Evolutionary conservation across 1,284 basidiomycete genomes (phyloP), one percentile per base, ranked within the genome.

Genomic region (Apiotrichum mycotoxinovorans): DNA sequence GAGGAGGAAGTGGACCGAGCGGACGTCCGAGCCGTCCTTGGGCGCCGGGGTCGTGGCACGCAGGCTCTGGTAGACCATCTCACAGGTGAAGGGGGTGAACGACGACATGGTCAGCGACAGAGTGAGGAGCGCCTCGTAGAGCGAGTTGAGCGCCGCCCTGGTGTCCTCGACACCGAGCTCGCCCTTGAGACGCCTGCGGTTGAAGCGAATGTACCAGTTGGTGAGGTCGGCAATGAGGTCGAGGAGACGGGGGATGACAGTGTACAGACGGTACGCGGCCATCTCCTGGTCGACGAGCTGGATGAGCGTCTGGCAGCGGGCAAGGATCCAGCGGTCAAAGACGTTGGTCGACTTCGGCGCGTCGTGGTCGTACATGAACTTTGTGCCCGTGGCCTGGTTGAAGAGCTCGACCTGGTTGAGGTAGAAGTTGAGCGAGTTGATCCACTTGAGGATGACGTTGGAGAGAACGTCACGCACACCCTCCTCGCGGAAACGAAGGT

Each of bases 201-300:
- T 99, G 83, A 98, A 98, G 53, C 96, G 92, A 70, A 98, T 98
- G 79, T 99, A 98, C 94, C 95, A 98, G 77, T 99, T 99, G 47
- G 96, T 99, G 58, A 98, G 82, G 77, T 98, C 96, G 67, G 96
- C 91, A 46, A 99, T 84, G 60, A 98, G 85, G 63, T 91, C 89
- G 56, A 98, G 82, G 53, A 98, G 80, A 30, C 91, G 85, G n/a
- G 93, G 92, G 60, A 97, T 91, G 78, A 98, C 91, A 58, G 93
- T 98, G 79, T 98, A 98, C n/a, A 99, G 83, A 56, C 94, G 84
- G 79, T 98, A 99, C 14, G 93, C 82, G 22, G 87, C 87, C 96
- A 98, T 98, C 80, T 99, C 95, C 70, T 88, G 83, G 61, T 85
- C 83, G 61, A 99, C 94, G 58, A 94, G 83, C 72, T 86, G 84